phyloP scores from a whole-genome alignment of 164 flowering plant genomes.

The Umbellularia californica region DNA sequence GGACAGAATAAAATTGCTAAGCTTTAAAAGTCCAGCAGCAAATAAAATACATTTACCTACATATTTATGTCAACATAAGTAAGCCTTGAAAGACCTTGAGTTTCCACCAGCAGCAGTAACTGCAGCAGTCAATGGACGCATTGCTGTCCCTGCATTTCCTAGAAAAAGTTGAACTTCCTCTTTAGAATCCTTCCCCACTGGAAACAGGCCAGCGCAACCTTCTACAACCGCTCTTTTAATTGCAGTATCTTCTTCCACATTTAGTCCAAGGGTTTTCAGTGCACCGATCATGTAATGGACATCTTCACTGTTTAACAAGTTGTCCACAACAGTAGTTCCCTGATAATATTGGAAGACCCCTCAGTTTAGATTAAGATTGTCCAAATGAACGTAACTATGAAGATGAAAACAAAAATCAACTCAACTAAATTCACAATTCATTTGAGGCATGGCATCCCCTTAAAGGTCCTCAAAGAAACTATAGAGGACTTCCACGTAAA shows the following conservation, averaged over 20 bases:
- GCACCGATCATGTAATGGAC: conserved; percentile 81
- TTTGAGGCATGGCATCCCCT: background rate
- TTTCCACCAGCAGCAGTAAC: conserved; percentile 96
- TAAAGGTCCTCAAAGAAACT: background rate
- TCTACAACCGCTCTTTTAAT: conserved; percentile 54
- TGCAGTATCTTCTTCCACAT: conserved; percentile 50
- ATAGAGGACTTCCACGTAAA: background rate
- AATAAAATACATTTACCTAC: background rate
- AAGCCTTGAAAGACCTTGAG: conserved; percentile 48
- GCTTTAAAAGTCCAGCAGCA: background rate
- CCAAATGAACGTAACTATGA: background rate
- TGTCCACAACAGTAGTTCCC: conserved; percentile 96
- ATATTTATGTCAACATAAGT: background rate
- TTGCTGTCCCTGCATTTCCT: conserved; percentile 99
- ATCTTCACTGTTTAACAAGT: conserved; percentile 85
- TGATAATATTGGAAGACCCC: conserved; percentile 7
- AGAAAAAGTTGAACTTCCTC: conserved; percentile 80
- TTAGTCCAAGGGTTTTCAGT: conserved; percentile 58
- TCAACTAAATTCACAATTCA: background rate
- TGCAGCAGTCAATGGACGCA: conserved; percentile 99
- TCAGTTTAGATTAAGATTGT: background rate
- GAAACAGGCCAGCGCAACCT: conserved; percentile 82
- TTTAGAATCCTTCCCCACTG: conserved; percentile 53
- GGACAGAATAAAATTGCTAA: background rate
- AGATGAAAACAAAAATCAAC: background rate